These are phyloP conservation scores for Pinus taeda DNA, from an alignment of 75 land plant genomes.

Conservation along the genomic window DNA sequence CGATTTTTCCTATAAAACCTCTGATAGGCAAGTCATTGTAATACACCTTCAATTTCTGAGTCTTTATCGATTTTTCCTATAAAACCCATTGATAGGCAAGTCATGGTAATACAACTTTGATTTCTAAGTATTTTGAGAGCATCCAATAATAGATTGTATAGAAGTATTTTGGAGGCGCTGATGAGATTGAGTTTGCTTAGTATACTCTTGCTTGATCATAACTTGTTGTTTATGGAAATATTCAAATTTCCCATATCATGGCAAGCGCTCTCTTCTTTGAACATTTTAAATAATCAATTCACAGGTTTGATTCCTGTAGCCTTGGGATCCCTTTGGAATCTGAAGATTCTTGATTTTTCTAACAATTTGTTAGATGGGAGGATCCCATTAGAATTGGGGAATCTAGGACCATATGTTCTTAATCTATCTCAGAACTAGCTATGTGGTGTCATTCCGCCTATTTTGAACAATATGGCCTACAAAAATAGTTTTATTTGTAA, in stretches of 20 bases:
- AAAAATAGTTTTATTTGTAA: slow-evolving; percentile 18
- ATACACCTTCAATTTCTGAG: slow-evolving; percentile 30
- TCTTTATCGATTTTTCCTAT: too few relatives aligned
- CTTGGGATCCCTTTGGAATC: slow-evolving; percentile 8
- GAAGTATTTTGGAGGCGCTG: not conserved
- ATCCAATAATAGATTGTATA: not conserved
- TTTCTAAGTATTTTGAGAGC: not conserved
- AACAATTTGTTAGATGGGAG: slow-evolving; percentile 1
- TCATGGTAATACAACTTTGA: not conserved
- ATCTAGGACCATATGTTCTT: slow-evolving; percentile 4
- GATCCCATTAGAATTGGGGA: not conserved
- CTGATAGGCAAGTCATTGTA: slow-evolving; percentile 90
- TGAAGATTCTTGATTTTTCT: not conserved
- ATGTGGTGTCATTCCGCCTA: slow-evolving; percentile 18
- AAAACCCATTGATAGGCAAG: too few relatives aligned
- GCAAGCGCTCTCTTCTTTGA: not conserved
- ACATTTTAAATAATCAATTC: slow-evolving; percentile 24
- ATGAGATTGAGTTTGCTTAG: not conserved
- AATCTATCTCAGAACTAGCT: slow-evolving; percentile 23
- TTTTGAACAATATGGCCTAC: slow-evolving; percentile 10
- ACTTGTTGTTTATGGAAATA: not conserved
- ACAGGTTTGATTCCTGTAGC: slow-evolving; percentile 20
- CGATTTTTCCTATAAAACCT: slow-evolving; percentile 86
- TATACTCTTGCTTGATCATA: not conserved
- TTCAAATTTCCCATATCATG: not conserved